Percentiles rank a stretch among this genome's conserved stretches.
phyloP scores from a whole-genome alignment of 371 early-diverging fungal genomes.

The Blyttiomyces sp. region DNA sequence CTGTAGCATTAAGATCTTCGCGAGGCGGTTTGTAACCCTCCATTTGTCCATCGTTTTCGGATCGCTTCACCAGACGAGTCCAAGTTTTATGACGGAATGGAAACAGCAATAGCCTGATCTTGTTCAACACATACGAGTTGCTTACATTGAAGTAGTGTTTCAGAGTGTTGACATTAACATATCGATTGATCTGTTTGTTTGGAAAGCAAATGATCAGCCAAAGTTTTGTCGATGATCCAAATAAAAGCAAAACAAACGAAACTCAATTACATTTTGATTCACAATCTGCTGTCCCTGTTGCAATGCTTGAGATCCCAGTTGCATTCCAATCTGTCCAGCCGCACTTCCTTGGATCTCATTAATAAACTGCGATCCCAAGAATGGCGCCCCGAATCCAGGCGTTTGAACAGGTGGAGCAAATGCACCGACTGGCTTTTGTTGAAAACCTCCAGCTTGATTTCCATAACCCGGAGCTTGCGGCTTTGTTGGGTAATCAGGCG shows the following conservation, averaged over 20 bases:
- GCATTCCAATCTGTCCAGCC: slow-evolving; percentile 93
- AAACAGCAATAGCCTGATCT: slow-evolving; percentile 85
- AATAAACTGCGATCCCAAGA: slow-evolving; percentile 24
- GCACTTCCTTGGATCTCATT: slow-evolving; percentile 62
- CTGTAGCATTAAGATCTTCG: slow-evolving; percentile 93
- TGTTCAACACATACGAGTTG: slow-evolving; percentile 88
- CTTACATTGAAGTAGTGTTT: slow-evolving; percentile 96
- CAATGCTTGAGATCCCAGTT: slow-evolving; percentile 89
- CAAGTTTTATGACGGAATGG: slow-evolving; percentile 93
- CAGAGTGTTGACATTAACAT: slow-evolving; percentile 78
- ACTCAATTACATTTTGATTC: slow-evolving; percentile 77
- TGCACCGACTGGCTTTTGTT: too few relatives aligned
- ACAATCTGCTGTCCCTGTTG: slow-evolving; percentile 85
- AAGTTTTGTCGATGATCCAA: neutral
- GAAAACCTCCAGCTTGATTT: too few relatives aligned
- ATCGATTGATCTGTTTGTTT: slow-evolving; percentile 66
- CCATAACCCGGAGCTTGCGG: too few relatives aligned
- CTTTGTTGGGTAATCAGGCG: too few relatives aligned
- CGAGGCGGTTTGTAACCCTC: slow-evolving; percentile 84
- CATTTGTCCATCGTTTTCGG: slow-evolving; percentile 79
- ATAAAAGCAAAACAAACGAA: neutral
- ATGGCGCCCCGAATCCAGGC: too few relatives aligned
- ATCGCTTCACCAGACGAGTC: slow-evolving; percentile 72
- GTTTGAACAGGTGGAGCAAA: too few relatives aligned
- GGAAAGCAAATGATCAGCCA: neutral